phyloP scores from a whole-genome alignment of 2,329 filamentous ascomycete genomes.

The Raffaelea deltoideospora region DNA sequence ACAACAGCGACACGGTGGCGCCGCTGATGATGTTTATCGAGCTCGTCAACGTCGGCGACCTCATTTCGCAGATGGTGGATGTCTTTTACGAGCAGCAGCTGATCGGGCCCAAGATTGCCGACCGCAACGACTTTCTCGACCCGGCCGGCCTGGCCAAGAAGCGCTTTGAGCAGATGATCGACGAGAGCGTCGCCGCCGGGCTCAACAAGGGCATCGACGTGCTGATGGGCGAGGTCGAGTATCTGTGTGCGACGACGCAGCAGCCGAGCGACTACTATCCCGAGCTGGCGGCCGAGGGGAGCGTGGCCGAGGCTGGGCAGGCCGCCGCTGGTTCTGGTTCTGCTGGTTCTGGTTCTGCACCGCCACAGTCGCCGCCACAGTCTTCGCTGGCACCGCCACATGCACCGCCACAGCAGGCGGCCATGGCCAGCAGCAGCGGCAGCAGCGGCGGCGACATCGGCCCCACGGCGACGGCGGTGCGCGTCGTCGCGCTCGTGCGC shows the following conservation, averaged over 20 bases:
- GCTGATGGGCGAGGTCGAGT: slow-evolving; percentile 96
- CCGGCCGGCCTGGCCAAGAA: slow-evolving; percentile 91
- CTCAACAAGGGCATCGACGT: slow-evolving; percentile 97
- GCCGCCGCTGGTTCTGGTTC: too few species aligned
- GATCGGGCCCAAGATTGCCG: slow-evolving; percentile 63
- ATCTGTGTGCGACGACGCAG: slow-evolving; percentile 80
- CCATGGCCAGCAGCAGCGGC: slow-evolving; percentile 18
- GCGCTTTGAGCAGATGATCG: slow-evolving; percentile 95
- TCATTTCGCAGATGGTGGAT: slow-evolving; percentile 98
- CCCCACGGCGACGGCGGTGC: slow-evolving; percentile 62
- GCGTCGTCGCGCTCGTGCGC: slow-evolving; percentile 71
- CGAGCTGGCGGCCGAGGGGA: slow-evolving; percentile 18
- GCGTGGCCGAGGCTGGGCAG: slow-evolving; percentile 10
- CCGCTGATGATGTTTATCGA: slow-evolving; percentile 93
- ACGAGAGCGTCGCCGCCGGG: slow-evolving; percentile 88
- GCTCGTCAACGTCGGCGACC: slow-evolving; percentile 90
- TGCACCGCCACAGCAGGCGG: too few species aligned
- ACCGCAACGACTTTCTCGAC: slow-evolving; percentile 88
- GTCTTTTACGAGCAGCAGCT: slow-evolving; percentile 97
- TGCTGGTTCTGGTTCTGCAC: too few species aligned
- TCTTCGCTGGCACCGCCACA: too few species aligned
- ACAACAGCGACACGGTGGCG: slow-evolving; percentile 45
- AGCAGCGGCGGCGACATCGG: slow-evolving; percentile 29
- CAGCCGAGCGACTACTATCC: slow-evolving; percentile 84
- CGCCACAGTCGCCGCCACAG: too few species aligned